Base-by-base conservation (phyloP, 129 eudicot species). In the Calendula officinalis region DNA sequence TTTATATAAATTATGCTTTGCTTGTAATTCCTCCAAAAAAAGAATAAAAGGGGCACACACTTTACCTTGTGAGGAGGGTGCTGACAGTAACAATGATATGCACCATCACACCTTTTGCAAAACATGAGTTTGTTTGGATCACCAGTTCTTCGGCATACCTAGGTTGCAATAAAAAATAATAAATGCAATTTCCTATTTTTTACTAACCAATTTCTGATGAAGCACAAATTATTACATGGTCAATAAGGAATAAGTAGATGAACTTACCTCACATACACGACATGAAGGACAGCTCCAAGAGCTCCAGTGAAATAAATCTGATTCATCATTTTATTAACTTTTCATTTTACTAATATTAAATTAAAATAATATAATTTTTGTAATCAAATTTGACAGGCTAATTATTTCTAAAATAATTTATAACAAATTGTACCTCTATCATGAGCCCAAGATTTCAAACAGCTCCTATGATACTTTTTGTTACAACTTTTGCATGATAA, bases 51-150 rank as follows among this genome's bases (percentile, higher is more conserved):
- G 57, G 64, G 37, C 16, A 22, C 35, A 60, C 7, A 40, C 33
- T 53, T 41, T 59, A 92, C 98, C 95, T 92, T 92, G 70, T 92
- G 98, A 40, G 98, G 98, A 58, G 98, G 98, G 46, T 92, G 98
- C 87, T 85, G 96, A 72, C 98, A 92, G 72, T 92, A 92, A 74
- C 98, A 92, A 64, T 92, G 98, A 80, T 81, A 81, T 17, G 98
- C 98, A 57, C 88, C 98, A 79, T 92, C 98, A 73, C 98, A 92
- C 80, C 98, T 85, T 78, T 82, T 88, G 85, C 98, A 92, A 74
- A 86, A 90, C 83, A 84, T 90, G 47, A 90, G 90, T 71, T 84
- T 90, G 69, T 58, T 86, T 61, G 91, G 97, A 80, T 90, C 97
- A 56, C 95, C 97, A 32, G 89, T 79, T 65, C 87, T 86, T 34